Conservation (phyloP, 208 protist genomes). For the Trypanosoma conorhini region DNA sequence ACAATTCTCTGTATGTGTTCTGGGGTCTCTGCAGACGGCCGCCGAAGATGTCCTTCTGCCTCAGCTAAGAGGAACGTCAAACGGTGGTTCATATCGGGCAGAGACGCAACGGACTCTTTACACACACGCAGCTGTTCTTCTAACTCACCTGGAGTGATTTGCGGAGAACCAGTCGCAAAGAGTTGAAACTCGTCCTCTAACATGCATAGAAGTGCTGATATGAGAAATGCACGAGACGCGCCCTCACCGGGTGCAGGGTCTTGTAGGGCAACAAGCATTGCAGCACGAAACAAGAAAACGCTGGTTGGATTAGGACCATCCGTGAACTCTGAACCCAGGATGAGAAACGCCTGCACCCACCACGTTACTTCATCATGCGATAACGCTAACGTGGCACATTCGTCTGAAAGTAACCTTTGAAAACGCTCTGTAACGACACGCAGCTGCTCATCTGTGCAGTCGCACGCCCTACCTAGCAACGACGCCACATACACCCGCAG, state of each 20-base stretch:
- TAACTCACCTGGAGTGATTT: constrained; percentile 16
- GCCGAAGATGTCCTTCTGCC: constrained; percentile 25
- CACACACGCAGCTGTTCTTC: constrained; percentile 15
- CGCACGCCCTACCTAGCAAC: constrained; percentile 14
- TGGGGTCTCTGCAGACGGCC: constrained; percentile 1
- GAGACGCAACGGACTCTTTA: constrained; percentile 11
- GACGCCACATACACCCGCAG: constrained; percentile 27
- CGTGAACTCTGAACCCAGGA: constrained; percentile 29
- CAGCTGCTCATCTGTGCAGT: constrained; percentile 22
- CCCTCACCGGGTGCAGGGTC: constrained; percentile 12
- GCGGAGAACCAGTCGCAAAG: constrained; percentile 17
- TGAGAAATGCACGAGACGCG: background rate
- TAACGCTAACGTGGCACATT: constrained; percentile 9
- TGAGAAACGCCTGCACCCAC: constrained; percentile 30
- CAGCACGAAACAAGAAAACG: constrained; percentile 21
- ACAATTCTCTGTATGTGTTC: constrained; percentile 18
- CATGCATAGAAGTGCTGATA: constrained; percentile 18
- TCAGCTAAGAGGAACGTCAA: constrained; percentile 20
- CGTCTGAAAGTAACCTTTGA: constrained; percentile 10
- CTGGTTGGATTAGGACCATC: constrained; percentile 18
- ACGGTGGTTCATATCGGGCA: background rate
- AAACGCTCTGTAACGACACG: constrained; percentile 10
- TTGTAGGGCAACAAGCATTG: constrained; percentile 8
- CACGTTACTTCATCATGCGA: constrained; percentile 25
- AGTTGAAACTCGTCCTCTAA: constrained; percentile 35